Evolutionary conservation across 441 rosid genomes (phyloP), one percentile per base, ranked within the genome.

Genomic region (Daphne laureola): DNA sequence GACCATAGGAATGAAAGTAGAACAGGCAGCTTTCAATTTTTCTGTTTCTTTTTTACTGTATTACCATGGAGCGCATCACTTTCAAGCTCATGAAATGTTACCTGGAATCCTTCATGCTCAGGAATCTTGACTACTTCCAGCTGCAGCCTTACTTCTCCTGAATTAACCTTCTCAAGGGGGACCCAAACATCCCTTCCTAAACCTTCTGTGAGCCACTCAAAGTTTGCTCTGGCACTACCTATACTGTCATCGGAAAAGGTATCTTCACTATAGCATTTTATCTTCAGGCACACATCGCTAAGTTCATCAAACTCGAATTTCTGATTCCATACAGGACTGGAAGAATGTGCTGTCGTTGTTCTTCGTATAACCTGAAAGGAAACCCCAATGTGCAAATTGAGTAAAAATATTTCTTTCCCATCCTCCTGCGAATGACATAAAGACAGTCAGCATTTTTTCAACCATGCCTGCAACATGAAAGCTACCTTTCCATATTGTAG

Each of bases 401-500:
- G 38, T 48, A 51, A 4, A 23, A 12, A 18, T 43, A 54, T 18
- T 27, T 17, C 17, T 11, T 31, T 31, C 8, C 38, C 8, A 5
- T 7, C 38, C 35, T 7, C 38, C 11, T 31, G 38, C 11, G 36
- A 14, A 6, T 31, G 21, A 42, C 15, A 58, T 17, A 17, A 9
- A 47, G 11, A 12, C 41, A 14, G 18, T 51, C 41, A 7, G 40
- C 23, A 17, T 9, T 15, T 45, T 47, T 16, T 17, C 55, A 59
- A 57, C 43, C 41, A 53, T 46, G 16, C 17, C 17, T 9, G 27
- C 11, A 43, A 8, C 53, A 45, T 8, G 43, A 49, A 59, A 62
- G 58, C 14, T 54, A 86, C 96, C 86, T 89, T 89, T 53, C 95
- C 95, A 40, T 82, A 89, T 50, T 89, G 90, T 74, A 89, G 69